phyloP scores from a whole-genome alignment of 306 rosid species.

The Gillenia trifoliata region DNA sequence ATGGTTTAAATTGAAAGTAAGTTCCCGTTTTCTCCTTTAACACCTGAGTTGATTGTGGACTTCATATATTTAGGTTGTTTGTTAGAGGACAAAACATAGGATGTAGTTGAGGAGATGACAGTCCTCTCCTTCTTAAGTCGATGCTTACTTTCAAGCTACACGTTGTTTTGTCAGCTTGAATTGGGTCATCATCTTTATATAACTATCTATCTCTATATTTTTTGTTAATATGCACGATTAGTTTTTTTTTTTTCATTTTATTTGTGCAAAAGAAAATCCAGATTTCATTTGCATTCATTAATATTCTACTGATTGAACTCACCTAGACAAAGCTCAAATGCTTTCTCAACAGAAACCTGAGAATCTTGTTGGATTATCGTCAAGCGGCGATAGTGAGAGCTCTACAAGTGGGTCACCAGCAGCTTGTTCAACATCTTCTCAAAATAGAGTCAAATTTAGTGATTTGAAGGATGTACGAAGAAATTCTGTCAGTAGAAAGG shows the following conservation, averaged over 20 bases:
- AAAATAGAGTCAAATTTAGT: slow-evolving; percentile 36
- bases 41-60: slow-evolving; percentile 10
- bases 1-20: slow-evolving; percentile 76
- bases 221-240: background rate
- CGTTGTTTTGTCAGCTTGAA: background rate
- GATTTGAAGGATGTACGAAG: slow-evolving; percentile 61
- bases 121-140: background rate
- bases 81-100: background rate
- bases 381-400: slow-evolving; percentile 52
- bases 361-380: slow-evolving; percentile 41
- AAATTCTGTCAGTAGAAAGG: slow-evolving; percentile 57
- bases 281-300: background rate
- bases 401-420: slow-evolving; percentile 62
- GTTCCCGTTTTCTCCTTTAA: slow-evolving; percentile 16
- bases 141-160: background rate
- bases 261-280: background rate
- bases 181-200: background rate
- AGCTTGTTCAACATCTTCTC: slow-evolving; percentile 45
- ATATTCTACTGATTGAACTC: background rate
- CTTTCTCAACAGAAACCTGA: slow-evolving; percentile 64
- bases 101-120: background rate
- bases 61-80: background rate
- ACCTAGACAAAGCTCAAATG: slow-evolving; percentile 7
- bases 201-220: background rate
- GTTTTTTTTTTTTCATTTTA: background rate